Percentiles rank a stretch among this genome's conserved stretches.
Evolutionary conservation across 2,329 filamentous ascomycete species (phyloP).

Genomic region (Coleophoma cylindrospora): DNA sequence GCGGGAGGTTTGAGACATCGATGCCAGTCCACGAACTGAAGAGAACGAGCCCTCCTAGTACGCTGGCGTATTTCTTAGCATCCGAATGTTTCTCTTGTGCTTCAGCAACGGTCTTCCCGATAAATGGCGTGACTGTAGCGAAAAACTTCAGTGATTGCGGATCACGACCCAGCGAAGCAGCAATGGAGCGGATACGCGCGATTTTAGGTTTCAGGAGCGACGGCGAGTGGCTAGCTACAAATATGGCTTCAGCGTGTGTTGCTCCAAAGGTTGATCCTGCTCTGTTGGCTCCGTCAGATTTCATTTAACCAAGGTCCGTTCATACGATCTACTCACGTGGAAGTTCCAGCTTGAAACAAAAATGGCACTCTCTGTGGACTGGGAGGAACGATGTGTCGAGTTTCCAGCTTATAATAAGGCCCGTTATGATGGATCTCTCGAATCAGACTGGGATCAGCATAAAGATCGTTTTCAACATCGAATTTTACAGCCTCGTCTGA

Average conservation of each 20-base stretch:
- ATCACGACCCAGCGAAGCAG: slow-evolving; percentile 47
- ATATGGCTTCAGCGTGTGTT: slow-evolving; percentile 65
- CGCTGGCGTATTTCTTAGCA: background rate
- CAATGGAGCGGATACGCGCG: slow-evolving; percentile 52
- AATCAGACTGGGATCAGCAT: slow-evolving; percentile 23
- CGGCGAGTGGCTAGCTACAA: slow-evolving; percentile 59
- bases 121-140: slow-evolving; percentile 58
- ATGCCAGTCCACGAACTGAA: slow-evolving; percentile 71
- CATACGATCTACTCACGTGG: slow-evolving; percentile 44
- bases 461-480: background rate
- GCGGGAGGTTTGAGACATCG: slow-evolving; percentile 48
- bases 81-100: background rate
- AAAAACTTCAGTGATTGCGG: slow-evolving; percentile 59
- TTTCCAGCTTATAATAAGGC: slow-evolving; percentile 50
- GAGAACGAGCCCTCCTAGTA: slow-evolving; percentile 47
- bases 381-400: slow-evolving; percentile 60
- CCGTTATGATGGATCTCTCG: slow-evolving; percentile 61
- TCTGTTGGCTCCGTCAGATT: slow-evolving; percentile 20
- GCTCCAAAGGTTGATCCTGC: slow-evolving; percentile 62
- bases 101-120: slow-evolving; percentile 57
- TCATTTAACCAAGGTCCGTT: background rate
- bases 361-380: slow-evolving; percentile 62
- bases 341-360: slow-evolving; percentile 63
- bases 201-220: slow-evolving; percentile 53
- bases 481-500: slow-evolving; percentile 52